Percentiles rank a stretch among this genome's conserved stretches.
phyloP scores from a whole-genome alignment of 208 protist species.

The Leishmania martiniquensis region DNA sequence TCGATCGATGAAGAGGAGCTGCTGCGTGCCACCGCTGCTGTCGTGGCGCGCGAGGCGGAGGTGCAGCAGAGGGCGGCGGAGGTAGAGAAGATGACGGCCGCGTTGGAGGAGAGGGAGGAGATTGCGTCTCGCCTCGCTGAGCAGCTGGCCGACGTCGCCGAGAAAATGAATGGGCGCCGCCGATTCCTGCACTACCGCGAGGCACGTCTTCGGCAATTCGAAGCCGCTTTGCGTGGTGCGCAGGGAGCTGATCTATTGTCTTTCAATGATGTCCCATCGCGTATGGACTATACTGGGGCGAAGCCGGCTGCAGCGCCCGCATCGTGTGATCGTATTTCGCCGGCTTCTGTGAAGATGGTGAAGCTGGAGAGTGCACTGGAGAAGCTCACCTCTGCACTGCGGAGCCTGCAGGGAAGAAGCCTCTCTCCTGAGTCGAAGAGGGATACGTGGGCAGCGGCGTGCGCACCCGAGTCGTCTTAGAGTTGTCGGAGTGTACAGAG shows the following conservation, averaged over 20 bases:
- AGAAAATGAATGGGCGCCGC: conserved; percentile 45
- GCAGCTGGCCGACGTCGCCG: conserved; percentile 62
- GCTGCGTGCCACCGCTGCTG: conserved; percentile 13
- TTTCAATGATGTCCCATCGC: background rate
- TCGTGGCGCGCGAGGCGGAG: conserved; percentile 34
- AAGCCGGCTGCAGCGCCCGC: background rate
- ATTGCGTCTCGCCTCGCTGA: conserved; percentile 39
- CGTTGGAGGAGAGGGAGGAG: conserved; percentile 47
- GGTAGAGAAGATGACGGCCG: conserved; percentile 28
- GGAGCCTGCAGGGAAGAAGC: conserved; percentile 2
- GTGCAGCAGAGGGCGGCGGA: conserved; percentile 30
- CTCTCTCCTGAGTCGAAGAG: background rate
- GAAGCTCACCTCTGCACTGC: conserved; percentile 26
- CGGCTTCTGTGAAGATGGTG: background rate
- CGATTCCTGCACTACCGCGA: conserved; percentile 25
- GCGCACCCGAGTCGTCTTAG: background rate
- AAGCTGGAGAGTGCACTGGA: conserved; percentile 32
- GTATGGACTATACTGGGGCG: background rate
- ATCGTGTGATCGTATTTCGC: background rate
- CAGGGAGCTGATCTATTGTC: background rate
- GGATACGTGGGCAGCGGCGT: background rate
- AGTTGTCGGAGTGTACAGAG: background rate
- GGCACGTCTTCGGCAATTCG: conserved; percentile 6
- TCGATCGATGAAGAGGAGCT: conserved; percentile 21
- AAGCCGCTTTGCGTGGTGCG: conserved; percentile 1